Base-by-base conservation (phyloP, 2,329 filamentous ascomycete genomes). In the Ophiostoma novo-ulmi region DNA sequence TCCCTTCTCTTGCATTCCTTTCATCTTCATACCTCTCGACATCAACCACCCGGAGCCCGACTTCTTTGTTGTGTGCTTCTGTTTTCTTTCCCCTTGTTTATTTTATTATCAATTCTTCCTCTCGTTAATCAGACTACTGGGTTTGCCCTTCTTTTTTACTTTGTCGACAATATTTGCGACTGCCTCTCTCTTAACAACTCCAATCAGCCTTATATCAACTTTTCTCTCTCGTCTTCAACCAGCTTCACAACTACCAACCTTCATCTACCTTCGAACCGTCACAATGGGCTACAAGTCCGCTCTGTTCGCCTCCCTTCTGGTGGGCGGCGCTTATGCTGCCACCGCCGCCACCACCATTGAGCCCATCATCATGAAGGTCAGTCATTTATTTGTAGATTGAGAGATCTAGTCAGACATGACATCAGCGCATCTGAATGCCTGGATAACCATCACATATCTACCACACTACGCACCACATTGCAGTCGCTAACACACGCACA, bases 321-420 rank as follows among this genome's bases (percentile, higher is more conserved):
- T 79, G 73, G 76, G 81, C 72, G 80, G 81, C 70, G 78, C 80
- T 74, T 76, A 81, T 1, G 41, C 55, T 39, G 80, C 80, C 69
- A 80, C 71, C 26, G 41, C 55, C 38, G 80, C 80, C 69, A 80
- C 71, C 26, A 70, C 82, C 72, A 78, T 86, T 38, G 80, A 88
- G 75, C 84, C 88, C 72, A 89, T 91, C 76, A 81, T 87, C 75
- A 88, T 88, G 84, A 94, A 94, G 86, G 89, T 89, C 31, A 67
- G 74, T 89, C 31, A 63, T 73, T 36, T 14, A 20, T 5, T 6
- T 65, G 3, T 10, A 14, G 10, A n/a, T 22, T 36, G 17, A 44
- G 48, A 55, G 6, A 10, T 55, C 20, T 20, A 55, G 41, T 44
- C 41, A 44, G 17, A 44, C 41, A 44, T 44, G 44, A 48, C 44